Conservation (phyloP, 2,329 filamentous ascomycete species). For the Alternaria incomplexa region DNA sequence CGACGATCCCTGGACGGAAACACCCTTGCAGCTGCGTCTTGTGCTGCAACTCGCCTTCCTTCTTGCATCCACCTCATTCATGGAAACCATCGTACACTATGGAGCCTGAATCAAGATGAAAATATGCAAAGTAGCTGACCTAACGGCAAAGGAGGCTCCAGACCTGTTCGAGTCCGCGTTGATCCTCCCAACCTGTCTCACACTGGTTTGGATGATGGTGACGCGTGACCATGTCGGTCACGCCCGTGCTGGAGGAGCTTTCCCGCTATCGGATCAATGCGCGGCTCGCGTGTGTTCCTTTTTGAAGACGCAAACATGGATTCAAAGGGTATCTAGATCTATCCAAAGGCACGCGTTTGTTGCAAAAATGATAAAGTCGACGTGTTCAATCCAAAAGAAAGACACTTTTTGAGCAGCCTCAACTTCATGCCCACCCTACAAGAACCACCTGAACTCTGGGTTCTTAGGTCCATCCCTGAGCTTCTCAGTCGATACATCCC, state of each 20-base stretch:
- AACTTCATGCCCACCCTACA: constrained; percentile 19
- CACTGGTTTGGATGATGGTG: constrained; percentile 8
- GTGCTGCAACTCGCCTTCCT: not conserved
- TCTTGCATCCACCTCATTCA: not conserved
- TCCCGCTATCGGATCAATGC: not conserved
- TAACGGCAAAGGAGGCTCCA: not conserved
- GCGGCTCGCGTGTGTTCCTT: not conserved
- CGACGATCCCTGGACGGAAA: not conserved
- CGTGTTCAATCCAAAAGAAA: not conserved
- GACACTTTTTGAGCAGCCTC: not conserved
- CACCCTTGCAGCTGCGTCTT: not conserved
- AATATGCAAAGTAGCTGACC: not conserved
- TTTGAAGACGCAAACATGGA: not conserved
- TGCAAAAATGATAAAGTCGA: not conserved
- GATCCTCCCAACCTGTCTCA: constrained; percentile 1
- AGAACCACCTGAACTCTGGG: constrained; percentile 55
- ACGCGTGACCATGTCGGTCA: constrained; percentile 13
- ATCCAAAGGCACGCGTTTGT: not conserved
- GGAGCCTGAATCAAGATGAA: not conserved
- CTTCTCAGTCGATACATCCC: constrained; percentile 54
- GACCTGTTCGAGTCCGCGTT: not conserved
- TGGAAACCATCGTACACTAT: not conserved
- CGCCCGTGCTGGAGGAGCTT: not conserved
- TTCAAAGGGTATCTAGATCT: not conserved
- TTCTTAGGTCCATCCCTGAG: constrained; percentile 53